Evolutionary conservation across 129 eudicot genomes (phyloP), one percentile per base, ranked within the genome.

Genomic region (Tanacetum coccineum): DNA sequence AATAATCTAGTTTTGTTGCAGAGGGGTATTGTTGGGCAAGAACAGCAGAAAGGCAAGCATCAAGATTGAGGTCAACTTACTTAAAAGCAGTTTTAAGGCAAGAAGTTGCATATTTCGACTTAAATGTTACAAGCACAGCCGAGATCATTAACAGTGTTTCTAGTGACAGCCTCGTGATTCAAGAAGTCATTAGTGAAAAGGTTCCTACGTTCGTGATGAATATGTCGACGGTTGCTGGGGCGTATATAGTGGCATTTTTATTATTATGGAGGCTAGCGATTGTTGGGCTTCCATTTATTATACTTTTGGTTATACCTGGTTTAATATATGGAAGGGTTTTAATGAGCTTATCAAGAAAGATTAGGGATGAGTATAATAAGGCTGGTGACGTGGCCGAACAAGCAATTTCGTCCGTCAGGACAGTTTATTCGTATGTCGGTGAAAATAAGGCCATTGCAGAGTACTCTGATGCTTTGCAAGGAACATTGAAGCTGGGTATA

Each of bases 21-120:
- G 84, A 85, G 84, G 91, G 87, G 5, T 85, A 79, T 70, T 85
- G 87, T 14, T 85, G 87, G 87, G 72, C 87, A 76, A 85, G 87
- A 70, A 81, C 91, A 25, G 87, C 82, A 36, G 90, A 78, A 62
- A 76, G 90, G 44, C 90, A 84, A 48, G 78, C 90, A 30, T 81
- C 90, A 30, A 69, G 71, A 67, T 48, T 84, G 25, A 72, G 87
- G 54, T 68, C 78, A 46, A 79, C 76, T 59, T 84, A 84, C 59
- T 66, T 85, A 42, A 85, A 81, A 79, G 91, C 91, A 26, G 81
- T 81, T 21, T 62, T 85, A 54, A 64, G 91, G 73, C 91, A 85
- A 76, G 87, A 85, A 44, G 83, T 82, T 1, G 85, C 79, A 4
- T 85, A 81, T 78, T 85, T 85, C 17, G 91, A 85, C 49, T 64